Base-by-base conservation (phyloP, 1,284 basidiomycete species). In the Cryptococcus maquisensis region DNA sequence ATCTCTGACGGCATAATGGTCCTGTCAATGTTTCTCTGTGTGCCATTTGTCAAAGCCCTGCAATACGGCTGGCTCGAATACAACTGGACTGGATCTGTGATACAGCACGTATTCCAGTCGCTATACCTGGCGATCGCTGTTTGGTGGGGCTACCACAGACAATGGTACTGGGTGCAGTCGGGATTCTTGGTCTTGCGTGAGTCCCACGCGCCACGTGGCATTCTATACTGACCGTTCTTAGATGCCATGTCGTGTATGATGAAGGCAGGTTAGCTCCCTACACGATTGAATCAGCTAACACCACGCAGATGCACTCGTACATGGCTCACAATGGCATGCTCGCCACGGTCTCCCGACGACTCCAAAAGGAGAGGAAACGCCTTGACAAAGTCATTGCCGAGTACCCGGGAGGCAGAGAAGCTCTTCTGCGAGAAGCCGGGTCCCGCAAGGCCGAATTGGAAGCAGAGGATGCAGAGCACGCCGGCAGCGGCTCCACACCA, bases 111-210 rank as follows among this genome's bases (percentile, higher is more conserved):
- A 10, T 82, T 86, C 57, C 92, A 96, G 74, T 82, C 86, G 0
- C 65, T 77, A 0, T 83, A 90, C 24, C 79, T 96, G 12, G 81
- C 80, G 32, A 75, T 80, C 15, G 86, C 87, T 2, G 81, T 96
- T 23, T 73, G 69, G 61, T 74, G 73, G 72, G 75, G 75, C 2
- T 72, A 67, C 40, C 68, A 74, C 39, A 86, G 90, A 51, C 82
- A 92, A 63, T 98, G 93, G 94, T 92, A 91, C 38, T 97, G 95
- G 94, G 94, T 98, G 1, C 95, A 98, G 74, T 91, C 91, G 0
- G 94, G 94, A 8, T 98, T 93, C 77, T 80, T 98, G 50, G 94
- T 92, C 0, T 77, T 98, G n/a, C 95, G 73, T 75, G 59, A 71
- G 73, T 69, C 2, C 2, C 15, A 2, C 21, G 37, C 15, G 12